A percentile compares a stretch with the other conserved stretches of the same genome.
phyloP scores from a whole-genome alignment of 2,329 filamentous ascomycete genomes.

The Raffaelea albimanens region DNA sequence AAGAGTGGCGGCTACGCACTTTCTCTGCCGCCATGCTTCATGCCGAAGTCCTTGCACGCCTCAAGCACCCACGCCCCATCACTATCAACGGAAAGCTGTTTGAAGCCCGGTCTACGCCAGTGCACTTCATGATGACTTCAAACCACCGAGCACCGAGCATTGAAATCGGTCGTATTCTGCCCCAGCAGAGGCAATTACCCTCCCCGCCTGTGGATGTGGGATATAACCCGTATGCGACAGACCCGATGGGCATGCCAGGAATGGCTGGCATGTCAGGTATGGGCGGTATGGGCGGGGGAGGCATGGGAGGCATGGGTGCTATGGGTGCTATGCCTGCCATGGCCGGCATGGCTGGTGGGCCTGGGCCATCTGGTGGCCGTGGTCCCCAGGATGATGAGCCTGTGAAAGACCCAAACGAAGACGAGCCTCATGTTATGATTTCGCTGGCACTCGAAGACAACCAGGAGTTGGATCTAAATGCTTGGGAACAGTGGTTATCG shows the following conservation, averaged over 20 bases:
- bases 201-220: constrained; percentile 24
- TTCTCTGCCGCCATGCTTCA: constrained; percentile 54
- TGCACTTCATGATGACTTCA: constrained; percentile 55
- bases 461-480: constrained; percentile 45
- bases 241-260: no score
- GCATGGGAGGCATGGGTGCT: background rate
- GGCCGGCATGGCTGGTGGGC: background rate
- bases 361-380: constrained; percentile 11
- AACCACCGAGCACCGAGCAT: constrained; percentile 51
- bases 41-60: constrained; percentile 47
- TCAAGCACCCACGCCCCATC: constrained; percentile 50
- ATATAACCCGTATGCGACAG: constrained; percentile 9
- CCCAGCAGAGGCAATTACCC: constrained; percentile 23
- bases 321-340: background rate
- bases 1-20: constrained; percentile 43
- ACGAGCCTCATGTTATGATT: constrained; percentile 52
- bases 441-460: constrained; percentile 50
- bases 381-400: constrained; percentile 8
- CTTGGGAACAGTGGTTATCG: constrained; percentile 49
- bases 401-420: constrained; percentile 37
- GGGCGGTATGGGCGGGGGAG: no score
- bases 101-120: constrained; percentile 48
- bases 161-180: constrained; percentile 35
- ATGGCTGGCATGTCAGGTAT: no score
- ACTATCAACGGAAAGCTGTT: constrained; percentile 48